Evolutionary conservation across 495 filamentous ascomycete genomes (phyloP).

Genomic region (Pseudomonodictys pantanalensis): DNA sequence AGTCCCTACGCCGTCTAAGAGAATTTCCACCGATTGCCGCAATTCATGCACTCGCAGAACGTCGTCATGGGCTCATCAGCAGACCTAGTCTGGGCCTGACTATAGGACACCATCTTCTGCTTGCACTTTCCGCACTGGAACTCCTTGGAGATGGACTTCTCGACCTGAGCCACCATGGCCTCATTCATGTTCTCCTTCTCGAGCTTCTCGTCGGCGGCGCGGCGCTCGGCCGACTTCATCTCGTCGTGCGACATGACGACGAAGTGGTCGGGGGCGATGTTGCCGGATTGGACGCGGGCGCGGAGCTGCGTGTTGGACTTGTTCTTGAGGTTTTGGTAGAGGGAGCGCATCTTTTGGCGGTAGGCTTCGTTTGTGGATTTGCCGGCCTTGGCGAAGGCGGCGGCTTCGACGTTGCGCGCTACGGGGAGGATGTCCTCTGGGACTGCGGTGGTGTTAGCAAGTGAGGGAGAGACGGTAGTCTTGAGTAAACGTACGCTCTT

Average conservation of each 20-base stretch:
- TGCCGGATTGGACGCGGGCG: conserved; percentile 66
- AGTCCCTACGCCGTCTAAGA: conserved; percentile 25
- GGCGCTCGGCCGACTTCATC: conserved; percentile 70
- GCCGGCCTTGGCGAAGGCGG: conserved; percentile 59
- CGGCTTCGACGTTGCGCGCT: conserved; percentile 68
- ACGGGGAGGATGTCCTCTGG: conserved; percentile 60
- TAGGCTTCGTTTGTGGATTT: conserved; percentile 67
- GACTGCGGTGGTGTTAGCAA: conserved; percentile 30
- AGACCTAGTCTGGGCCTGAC: conserved; percentile 89
- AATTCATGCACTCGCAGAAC: conserved; percentile 73
- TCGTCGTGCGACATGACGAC: conserved; percentile 74
- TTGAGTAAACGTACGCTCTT: conserved; percentile 47
- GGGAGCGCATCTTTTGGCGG: conserved; percentile 78
- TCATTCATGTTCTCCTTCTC: conserved; percentile 92
- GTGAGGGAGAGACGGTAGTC: background rate
- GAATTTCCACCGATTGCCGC: conserved; percentile 74
- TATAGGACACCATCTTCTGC: conserved; percentile 91
- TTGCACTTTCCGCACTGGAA: conserved; percentile 86
- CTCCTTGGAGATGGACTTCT: conserved; percentile 80
- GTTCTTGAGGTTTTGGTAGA: conserved; percentile 92
- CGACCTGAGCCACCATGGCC: conserved; percentile 83
- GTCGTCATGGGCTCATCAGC: conserved; percentile 92
- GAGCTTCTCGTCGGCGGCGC: conserved; percentile 63
- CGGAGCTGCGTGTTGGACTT: conserved; percentile 77
- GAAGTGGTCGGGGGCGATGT: conserved; percentile 67